phyloP scores from a whole-genome alignment of 2,329 filamentous ascomycete species.

The Davidsoniella australis region DNA sequence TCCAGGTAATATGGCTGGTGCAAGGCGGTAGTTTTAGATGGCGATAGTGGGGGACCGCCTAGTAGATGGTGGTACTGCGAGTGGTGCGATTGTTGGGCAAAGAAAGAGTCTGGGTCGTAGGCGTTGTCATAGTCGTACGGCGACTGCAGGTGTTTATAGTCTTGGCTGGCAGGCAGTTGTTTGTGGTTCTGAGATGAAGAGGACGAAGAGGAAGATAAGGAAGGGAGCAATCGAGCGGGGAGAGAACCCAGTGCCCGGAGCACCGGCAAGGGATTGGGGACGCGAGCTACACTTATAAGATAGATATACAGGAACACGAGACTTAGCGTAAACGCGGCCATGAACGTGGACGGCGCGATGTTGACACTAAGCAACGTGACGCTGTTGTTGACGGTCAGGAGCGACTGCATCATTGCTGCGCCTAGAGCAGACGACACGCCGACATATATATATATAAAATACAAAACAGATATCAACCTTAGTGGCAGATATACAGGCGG shows the following conservation, averaged over 20 bases:
- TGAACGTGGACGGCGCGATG: constrained; percentile 40
- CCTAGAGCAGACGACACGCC: too few species aligned
- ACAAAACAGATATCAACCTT: too few species aligned
- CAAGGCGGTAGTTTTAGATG: constrained; percentile 2
- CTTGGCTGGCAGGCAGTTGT: background rate
- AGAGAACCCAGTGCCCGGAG: constrained; percentile 9
- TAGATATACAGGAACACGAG: constrained; percentile 36
- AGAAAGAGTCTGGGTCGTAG: constrained; percentile 2
- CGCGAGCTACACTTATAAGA: constrained; percentile 15
- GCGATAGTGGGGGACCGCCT: background rate
- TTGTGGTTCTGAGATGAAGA: background rate
- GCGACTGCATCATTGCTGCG: constrained; percentile 32
- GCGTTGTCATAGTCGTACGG: constrained; percentile 1
- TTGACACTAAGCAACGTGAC: constrained; percentile 41
- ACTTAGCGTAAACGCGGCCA: constrained; percentile 31
- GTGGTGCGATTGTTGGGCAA: background rate
- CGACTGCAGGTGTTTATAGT: background rate
- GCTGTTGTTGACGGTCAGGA: constrained; percentile 44
- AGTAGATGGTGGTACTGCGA: background rate
- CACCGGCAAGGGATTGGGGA: constrained; percentile 10
- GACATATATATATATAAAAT: too few species aligned
- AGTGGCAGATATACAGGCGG: too few species aligned
- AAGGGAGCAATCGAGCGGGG: background rate
- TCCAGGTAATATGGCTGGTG: constrained; percentile 10
- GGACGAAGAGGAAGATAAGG: too few species aligned